Conservation (phyloP, 495 filamentous ascomycete species). For the Physcia stellaris region DNA sequence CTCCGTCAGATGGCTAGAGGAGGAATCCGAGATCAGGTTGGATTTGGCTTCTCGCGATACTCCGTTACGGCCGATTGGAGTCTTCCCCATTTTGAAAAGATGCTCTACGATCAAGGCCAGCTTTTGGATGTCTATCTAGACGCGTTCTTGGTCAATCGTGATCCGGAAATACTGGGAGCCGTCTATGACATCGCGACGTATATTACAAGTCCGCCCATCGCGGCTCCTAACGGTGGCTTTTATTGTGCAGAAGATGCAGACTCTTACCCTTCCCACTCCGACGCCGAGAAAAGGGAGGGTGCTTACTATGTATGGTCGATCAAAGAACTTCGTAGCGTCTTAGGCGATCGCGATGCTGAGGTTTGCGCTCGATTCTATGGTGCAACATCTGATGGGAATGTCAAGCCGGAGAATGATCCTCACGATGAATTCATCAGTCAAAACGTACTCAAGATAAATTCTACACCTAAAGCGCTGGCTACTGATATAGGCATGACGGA, state of each 20-base stretch:
- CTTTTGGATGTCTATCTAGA: constrained; percentile 79
- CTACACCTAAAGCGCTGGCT: constrained; percentile 52
- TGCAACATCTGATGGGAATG: constrained; percentile 78
- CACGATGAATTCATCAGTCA: constrained; percentile 88
- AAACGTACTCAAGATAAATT: constrained; percentile 44
- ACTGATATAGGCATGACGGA: constrained; percentile 65
- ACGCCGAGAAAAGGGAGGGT: constrained; percentile 79
- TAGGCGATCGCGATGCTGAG: constrained; percentile 53
- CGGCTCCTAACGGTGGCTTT: constrained; percentile 59
- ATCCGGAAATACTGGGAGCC: constrained; percentile 60
- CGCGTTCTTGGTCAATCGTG: constrained; percentile 61
- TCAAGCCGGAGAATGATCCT: constrained; percentile 68
- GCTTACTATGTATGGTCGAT: constrained; percentile 93
- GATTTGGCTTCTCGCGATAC: constrained; percentile 80
- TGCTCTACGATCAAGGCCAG: constrained; percentile 91
- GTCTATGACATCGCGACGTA: constrained; percentile 79
- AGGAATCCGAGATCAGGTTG: constrained; percentile 86
- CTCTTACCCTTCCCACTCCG: constrained; percentile 59
- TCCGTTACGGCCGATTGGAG: constrained; percentile 86
- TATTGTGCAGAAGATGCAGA: constrained; percentile 87
- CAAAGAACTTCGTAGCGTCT: constrained; percentile 69
- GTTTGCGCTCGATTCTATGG: constrained; percentile 78
- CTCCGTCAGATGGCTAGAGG: constrained; percentile 71
- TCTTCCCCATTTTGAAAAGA: constrained; percentile 95
- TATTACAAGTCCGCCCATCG: constrained; percentile 55